A percentile compares a stretch with the other conserved stretches of the same genome.
These are phyloP conservation scores for Lodderomyces pseudojiufengensis DNA, from an alignment of 1,139 yeast genomes.

Conservation along the genomic window DNA sequence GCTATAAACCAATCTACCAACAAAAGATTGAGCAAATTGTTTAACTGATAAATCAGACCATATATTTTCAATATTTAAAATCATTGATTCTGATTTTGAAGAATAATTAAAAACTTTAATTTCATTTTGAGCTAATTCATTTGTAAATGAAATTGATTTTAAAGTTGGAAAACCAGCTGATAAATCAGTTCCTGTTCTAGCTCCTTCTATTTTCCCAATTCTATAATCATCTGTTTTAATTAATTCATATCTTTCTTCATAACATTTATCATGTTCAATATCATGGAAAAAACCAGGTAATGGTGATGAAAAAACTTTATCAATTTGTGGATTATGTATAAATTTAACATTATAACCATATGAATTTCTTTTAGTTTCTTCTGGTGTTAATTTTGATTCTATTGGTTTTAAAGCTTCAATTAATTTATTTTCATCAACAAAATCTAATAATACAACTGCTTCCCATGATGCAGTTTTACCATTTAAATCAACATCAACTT, in stretches of 20 bases:
- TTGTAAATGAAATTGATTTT: constrained; percentile 59
- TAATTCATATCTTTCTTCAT: constrained; percentile 51
- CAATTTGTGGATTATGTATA: constrained; percentile 72
- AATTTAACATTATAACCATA: constrained; percentile 70
- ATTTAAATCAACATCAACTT: constrained; percentile 85
- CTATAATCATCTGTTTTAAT: constrained; percentile 49
- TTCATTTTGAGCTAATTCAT: constrained; percentile 52
- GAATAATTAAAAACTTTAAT: constrained; percentile 83
- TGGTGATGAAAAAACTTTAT: constrained; percentile 69
- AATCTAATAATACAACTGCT: constrained; percentile 92
- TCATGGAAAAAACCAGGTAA: constrained; percentile 75
- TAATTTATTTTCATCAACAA: constrained; percentile 81
- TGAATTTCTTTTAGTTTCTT: constrained; percentile 68
- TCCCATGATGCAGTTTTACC: constrained; percentile 98
- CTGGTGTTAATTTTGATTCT: constrained; percentile 58
- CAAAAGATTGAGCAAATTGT: constrained; percentile 56
- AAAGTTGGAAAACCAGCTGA: constrained; percentile 91
- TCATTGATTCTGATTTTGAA: constrained; percentile 77
- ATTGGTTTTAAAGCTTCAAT: constrained; percentile 67
- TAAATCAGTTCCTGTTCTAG: constrained; percentile 62
- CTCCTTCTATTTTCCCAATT: constrained; percentile 66
- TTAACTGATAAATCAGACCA: constrained; percentile 46
- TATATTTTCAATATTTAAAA: constrained; percentile 55
- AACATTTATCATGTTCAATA: constrained; percentile 73
- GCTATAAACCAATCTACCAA: constrained; percentile 63